Base-by-base conservation (phyloP, 805 yeast species). In the Candida broadrunensis region DNA sequence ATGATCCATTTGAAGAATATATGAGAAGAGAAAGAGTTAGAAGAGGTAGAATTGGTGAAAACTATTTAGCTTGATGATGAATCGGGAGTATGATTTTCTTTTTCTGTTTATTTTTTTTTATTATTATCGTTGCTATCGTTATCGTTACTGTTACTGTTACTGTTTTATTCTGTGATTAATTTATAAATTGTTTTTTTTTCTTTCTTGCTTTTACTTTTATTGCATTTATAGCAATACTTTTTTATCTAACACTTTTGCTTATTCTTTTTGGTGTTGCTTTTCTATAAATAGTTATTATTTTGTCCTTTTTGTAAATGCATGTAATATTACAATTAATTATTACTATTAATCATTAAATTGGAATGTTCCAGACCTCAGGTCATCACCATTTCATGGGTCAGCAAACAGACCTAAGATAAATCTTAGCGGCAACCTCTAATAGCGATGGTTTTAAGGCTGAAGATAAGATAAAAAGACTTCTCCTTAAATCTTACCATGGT, bases 391-490 rank as follows among this genome's bases (percentile, higher is more conserved):
- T 87, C 95, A 87, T 87, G 95, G 89, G 79, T 83, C 85, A 52
- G 77, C 83, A 29, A 26, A 26, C 32, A 29, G 32, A 17, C 32
- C 73, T 65, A 64, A 70, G 75, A 73, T 61, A 51, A 54, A 50
- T 55, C 65, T 15, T 64, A 69, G 74, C 73, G 83, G 88, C 88
- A 83, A 84, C 95, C 96, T 88, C 89, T 64, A 83, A 83, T 87
- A 80, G 90, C 96, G 88, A 88, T 88, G 97, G 97, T 88, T 88
- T 88, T 88, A 87, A 85, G 83, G 88, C 80, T 82, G 93, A 65
- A 41, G 29, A 18, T 6, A 20, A 15, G 13, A 32, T 9, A 23
- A n/a, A 20, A 21, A 30, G 17, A 21, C 29, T 14, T 24, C 13
- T 32, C 19, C 15, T 30, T 18, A 23, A 32, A 18, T 8, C 24